Evolutionary conservation across 176 grass and related monocot genomes (phyloP).

Genomic region (Oryza longistaminata): DNA sequence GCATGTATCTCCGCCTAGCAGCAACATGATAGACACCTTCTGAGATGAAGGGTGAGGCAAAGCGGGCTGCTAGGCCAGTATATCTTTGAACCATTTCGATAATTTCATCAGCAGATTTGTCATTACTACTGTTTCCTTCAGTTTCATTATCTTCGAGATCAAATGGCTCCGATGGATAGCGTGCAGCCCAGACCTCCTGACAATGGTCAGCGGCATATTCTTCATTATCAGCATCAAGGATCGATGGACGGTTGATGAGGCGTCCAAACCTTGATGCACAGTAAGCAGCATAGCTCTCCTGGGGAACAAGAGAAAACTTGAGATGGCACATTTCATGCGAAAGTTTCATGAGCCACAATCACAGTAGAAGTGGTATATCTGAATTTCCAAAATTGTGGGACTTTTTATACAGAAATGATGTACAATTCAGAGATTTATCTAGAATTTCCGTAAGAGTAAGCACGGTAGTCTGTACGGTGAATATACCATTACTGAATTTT

Average conservation of each 20-base stretch:
- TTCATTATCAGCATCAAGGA: constrained; percentile 79
- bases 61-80: constrained; percentile 36
- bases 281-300: constrained; percentile 67
- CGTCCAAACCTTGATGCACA: constrained; percentile 66
- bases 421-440: not conserved
- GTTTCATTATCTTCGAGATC: constrained; percentile 36
- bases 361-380: not conserved
- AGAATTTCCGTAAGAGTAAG: not conserved
- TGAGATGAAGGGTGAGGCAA: constrained; percentile 55
- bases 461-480: not conserved
- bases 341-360: not conserved
- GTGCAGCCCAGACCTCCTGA: constrained; percentile 66
- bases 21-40: constrained; percentile 86
- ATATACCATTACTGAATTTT: not conserved
- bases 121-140: constrained; percentile 22
- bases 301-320: not conserved
- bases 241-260: constrained; percentile 64
- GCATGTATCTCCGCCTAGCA: constrained; percentile 54
- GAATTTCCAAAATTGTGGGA: not conserved
- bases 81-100: constrained; percentile 42
- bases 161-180: constrained; percentile 71
- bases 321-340: not conserved
- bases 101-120: constrained; percentile 36
- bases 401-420: not conserved
- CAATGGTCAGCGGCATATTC: constrained; percentile 68